Evolutionary conservation across 495 filamentous ascomycete species (phyloP).

Genomic region (Hyaloscypha bicolor): DNA sequence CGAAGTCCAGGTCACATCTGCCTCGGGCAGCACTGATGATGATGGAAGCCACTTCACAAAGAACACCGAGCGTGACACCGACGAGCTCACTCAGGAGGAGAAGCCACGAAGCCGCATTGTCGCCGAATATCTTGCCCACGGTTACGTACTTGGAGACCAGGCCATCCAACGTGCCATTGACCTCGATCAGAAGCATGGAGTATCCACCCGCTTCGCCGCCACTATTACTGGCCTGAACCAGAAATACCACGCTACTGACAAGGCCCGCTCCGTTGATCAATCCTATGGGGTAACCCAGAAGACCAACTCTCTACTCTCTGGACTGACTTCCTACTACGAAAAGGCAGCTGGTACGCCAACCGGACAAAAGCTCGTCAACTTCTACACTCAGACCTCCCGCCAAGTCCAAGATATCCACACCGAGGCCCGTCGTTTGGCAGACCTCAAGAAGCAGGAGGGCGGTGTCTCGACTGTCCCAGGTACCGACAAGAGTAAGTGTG

Average conservation of each 20-base stretch:
- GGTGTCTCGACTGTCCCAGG: constrained; percentile 29
- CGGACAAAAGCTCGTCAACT: constrained; percentile 79
- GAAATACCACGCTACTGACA: constrained; percentile 79
- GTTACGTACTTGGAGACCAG: constrained; percentile 85
- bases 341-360: constrained; percentile 84
- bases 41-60: constrained; percentile 52
- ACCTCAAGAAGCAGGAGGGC: constrained; percentile 76
- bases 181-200: constrained; percentile 88
- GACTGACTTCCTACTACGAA: constrained; percentile 84
- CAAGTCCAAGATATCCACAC: constrained; percentile 90
- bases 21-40: constrained; percentile 64
- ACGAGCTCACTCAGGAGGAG: constrained; percentile 86
- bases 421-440: constrained; percentile 84
- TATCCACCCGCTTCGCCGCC: constrained; percentile 73
- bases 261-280: constrained; percentile 72
- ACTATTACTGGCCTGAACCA: constrained; percentile 76
- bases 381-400: constrained; percentile 79
- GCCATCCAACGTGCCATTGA: constrained; percentile 82
- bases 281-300: constrained; percentile 72
- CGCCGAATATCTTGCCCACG: constrained; percentile 94
- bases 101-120: constrained; percentile 92
- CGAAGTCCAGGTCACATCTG: constrained; percentile 74
- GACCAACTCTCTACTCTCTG: constrained; percentile 63
- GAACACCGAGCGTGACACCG: constrained; percentile 55
- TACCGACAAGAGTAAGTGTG: constrained; percentile 46